phyloP scores from a whole-genome alignment of 306 rosid genomes.

The Hippophae rhamnoides region DNA sequence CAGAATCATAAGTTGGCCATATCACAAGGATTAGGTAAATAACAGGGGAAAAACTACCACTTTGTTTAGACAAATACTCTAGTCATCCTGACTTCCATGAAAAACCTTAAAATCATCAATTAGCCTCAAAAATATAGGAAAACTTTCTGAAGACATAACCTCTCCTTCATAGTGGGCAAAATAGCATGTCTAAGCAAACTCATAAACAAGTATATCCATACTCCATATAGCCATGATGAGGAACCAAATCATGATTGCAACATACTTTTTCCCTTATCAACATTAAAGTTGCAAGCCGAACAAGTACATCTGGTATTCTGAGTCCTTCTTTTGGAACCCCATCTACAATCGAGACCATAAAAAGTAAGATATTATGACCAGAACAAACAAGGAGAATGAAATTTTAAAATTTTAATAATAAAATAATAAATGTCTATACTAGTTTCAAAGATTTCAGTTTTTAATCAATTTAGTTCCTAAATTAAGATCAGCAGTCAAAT shows the following conservation, averaged over 20 bases:
- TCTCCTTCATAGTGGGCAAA: too few species aligned
- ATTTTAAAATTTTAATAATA: background rate
- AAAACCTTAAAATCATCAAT: too few species aligned
- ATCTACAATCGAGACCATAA: constrained; percentile 41
- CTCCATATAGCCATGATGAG: background rate
- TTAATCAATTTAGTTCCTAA: too few species aligned
- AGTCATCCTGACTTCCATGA: too few species aligned
- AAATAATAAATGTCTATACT: too few species aligned
- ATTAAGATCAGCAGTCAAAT: background rate
- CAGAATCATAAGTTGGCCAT: too few species aligned
- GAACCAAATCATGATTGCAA: constrained; percentile 3
- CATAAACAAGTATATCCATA: too few species aligned
- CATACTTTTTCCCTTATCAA: constrained; percentile 78
- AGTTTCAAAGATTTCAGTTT: too few species aligned
- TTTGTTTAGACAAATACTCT: too few species aligned
- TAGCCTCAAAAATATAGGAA: too few species aligned
- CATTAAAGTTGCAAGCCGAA: constrained; percentile 71
- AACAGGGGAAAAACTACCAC: background rate
- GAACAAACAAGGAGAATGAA: constrained; percentile 11
- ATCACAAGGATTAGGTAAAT: background rate
- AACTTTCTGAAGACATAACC: too few species aligned
- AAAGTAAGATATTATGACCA: constrained; percentile 11
- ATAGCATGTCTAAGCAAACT: too few species aligned
- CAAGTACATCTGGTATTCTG: constrained; percentile 79
- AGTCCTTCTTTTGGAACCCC: constrained; percentile 99